Conservation (phyloP, 2,329 filamentous ascomycete genomes). For the Aspergillus terreus region DNA sequence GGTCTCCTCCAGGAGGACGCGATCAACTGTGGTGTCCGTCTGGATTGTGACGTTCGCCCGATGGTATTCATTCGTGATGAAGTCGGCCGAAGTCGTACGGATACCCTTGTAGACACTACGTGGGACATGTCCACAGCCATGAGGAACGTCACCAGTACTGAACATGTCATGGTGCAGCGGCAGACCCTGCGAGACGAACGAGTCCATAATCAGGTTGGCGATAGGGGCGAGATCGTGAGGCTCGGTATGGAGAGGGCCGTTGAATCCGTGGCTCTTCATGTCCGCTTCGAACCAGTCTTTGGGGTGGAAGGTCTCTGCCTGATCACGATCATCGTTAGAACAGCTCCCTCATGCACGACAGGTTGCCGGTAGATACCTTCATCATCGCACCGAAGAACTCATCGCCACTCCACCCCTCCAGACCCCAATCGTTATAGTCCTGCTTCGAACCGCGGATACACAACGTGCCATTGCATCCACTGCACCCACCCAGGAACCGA, state of each 20-base stretch:
- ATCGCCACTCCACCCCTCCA: constrained; percentile 53
- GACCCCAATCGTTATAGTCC: constrained; percentile 54
- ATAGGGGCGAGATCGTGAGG: constrained; percentile 59
- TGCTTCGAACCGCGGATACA: constrained; percentile 42
- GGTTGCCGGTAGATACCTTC: constrained; percentile 38
- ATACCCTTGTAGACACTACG: constrained; percentile 52
- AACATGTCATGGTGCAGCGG: constrained; percentile 60
- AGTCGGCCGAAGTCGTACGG: constrained; percentile 54
- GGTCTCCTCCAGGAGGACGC: constrained; percentile 45
- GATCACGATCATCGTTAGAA: constrained; percentile 7
- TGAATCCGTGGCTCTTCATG: constrained; percentile 46
- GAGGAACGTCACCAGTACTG: constrained; percentile 48
- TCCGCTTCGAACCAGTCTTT: constrained; percentile 57
- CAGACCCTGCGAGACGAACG: constrained; percentile 53
- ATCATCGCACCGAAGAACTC: constrained; percentile 56
- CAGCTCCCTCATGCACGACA: not conserved
- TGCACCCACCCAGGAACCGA: constrained; percentile 41
- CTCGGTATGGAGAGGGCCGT: constrained; percentile 53
- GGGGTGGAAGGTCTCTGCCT: constrained; percentile 55
- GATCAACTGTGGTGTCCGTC: constrained; percentile 51
- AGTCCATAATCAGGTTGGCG: constrained; percentile 53
- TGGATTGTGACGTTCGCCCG: constrained; percentile 48
- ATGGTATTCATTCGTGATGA: constrained; percentile 43
- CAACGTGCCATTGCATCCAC: constrained; percentile 44
- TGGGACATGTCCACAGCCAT: constrained; percentile 55